These are phyloP conservation scores for Pugionium cornutum DNA, from an alignment of 345 rosid genomes.

Conservation along the genomic window DNA sequence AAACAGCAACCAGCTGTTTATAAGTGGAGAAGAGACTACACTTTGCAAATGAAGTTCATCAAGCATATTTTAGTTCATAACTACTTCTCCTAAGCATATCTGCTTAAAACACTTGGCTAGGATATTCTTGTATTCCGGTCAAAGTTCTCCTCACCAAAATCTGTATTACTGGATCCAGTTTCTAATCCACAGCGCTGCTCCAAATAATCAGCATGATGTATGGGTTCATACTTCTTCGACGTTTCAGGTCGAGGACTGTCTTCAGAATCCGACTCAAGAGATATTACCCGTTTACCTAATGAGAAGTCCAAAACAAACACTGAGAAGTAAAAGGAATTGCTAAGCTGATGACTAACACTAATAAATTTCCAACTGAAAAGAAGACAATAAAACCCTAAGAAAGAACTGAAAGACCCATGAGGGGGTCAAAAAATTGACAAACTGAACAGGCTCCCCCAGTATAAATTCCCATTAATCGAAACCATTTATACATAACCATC, in stretches of 20 bases:
- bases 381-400: conserved; percentile 19
- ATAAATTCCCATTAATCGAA: background rate
- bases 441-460: background rate
- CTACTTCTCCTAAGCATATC: conserved; percentile 5
- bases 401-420: background rate
- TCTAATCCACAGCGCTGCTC: conserved; percentile 27
- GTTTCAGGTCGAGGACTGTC: conserved; percentile 33
- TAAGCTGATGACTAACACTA: background rate
- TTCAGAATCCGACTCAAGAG: conserved; percentile 77
- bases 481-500: background rate
- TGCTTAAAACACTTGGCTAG: background rate
- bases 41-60: conserved; percentile 1
- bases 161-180: conserved; percentile 34
- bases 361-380: background rate
- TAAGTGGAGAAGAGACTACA: background rate
- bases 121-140: background rate
- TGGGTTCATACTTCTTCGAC: conserved; percentile 30
- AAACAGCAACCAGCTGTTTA: background rate
- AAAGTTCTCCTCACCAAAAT: conserved; percentile 20
- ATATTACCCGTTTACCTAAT: conserved; percentile 54
- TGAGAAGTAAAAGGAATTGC: background rate
- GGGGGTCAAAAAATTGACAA: background rate
- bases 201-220: conserved; percentile 21
- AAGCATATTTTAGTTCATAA: background rate
- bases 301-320: background rate